A percentile compares a stretch with the other conserved stretches of the same genome.
phyloP scores from a whole-genome alignment of 306 rosid species.

The Geum urbanum region DNA sequence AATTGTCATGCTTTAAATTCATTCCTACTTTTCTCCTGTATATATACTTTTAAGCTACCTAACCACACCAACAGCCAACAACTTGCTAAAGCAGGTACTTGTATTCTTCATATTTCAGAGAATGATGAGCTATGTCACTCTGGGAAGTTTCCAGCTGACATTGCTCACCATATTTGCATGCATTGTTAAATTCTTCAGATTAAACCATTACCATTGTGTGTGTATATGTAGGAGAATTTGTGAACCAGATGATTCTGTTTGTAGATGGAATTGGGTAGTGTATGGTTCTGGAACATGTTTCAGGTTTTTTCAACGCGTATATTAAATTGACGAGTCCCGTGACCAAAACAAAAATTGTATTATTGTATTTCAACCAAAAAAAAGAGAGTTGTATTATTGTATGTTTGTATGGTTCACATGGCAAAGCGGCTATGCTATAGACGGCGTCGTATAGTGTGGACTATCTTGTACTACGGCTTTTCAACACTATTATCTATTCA shows the following conservation, averaged over 20 bases:
- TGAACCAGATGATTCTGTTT: background rate
- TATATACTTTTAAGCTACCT: slow-evolving; percentile 14
- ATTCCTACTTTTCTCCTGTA: slow-evolving; percentile 1
- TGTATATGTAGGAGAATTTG: background rate
- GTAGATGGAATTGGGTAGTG: background rate
- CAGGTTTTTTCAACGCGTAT: slow-evolving; percentile 1
- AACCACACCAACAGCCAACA: slow-evolving; percentile 28
- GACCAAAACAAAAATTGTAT: background rate
- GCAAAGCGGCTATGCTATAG: background rate
- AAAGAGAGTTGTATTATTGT: background rate
- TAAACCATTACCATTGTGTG: background rate
- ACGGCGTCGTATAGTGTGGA: background rate
- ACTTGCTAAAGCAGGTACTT: background rate
- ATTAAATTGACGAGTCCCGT: background rate
- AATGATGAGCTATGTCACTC: too few species aligned
- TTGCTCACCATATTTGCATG: too few species aligned
- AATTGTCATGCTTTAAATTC: slow-evolving; percentile 19
- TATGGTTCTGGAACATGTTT: background rate
- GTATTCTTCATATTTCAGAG: too few species aligned
- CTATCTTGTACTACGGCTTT: background rate
- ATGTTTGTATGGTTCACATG: background rate
- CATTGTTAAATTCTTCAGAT: background rate
- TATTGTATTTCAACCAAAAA: background rate
- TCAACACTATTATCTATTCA: background rate
- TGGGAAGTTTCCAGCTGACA: background rate